Evolutionary conservation across 352 stramenopile genomes (phyloP).

Genomic region (Pythium graminicola): DNA sequence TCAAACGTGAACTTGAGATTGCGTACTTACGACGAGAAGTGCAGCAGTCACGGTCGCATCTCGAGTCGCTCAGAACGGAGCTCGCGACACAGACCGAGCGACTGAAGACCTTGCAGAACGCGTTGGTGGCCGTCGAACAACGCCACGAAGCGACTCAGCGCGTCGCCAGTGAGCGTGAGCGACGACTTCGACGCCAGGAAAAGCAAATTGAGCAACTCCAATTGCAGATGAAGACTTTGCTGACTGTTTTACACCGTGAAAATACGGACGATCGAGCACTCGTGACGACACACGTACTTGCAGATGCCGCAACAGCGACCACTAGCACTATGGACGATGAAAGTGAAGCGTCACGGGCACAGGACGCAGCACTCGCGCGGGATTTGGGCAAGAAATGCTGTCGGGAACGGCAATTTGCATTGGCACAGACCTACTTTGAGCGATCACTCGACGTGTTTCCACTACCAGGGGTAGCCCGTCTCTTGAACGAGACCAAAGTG

Average conservation of each 20-base stretch:
- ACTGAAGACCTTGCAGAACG: background rate
- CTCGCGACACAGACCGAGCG: background rate
- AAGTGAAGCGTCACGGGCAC: slow-evolving; percentile 33
- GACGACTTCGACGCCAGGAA: slow-evolving; percentile 13
- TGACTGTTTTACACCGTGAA: slow-evolving; percentile 30
- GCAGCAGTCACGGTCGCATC: background rate
- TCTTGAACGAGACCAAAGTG: slow-evolving; percentile 32
- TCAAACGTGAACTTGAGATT: slow-evolving; percentile 53
- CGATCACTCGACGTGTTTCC: slow-evolving; percentile 47
- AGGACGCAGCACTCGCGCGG: slow-evolving; percentile 52
- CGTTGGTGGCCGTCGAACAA: background rate
- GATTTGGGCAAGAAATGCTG: slow-evolving; percentile 59
- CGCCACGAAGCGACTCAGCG: background rate
- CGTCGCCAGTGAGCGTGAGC: slow-evolving; percentile 1
- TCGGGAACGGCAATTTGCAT: slow-evolving; percentile 33
- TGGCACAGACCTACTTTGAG: slow-evolving; percentile 57
- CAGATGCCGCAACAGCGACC: background rate
- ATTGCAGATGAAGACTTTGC: slow-evolving; percentile 46
- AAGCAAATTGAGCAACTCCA: slow-evolving; percentile 53
- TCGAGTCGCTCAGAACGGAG: background rate
- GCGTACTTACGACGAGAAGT: slow-evolving; percentile 44
- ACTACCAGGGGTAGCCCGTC: slow-evolving; percentile 42
- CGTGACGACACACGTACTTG: background rate
- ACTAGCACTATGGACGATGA: background rate
- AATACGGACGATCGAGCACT: background rate